Conservation (phyloP, 768 basidiomycete genomes). For the Dentipellis sp. region DNA sequence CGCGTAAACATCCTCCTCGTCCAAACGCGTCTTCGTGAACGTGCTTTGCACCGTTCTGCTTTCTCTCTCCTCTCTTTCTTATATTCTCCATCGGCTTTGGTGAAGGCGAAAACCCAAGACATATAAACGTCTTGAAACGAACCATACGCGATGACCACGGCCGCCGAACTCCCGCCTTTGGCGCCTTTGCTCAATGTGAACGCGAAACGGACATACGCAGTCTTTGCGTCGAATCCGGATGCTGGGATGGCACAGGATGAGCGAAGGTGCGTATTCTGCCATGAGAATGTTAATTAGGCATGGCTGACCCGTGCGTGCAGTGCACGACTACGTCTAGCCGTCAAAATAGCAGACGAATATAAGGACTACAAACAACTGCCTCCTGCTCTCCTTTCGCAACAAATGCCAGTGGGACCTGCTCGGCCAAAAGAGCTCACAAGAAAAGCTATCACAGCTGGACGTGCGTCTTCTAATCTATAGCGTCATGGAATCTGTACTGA, state of each 20-base stretch:
- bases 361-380: slow-evolving; percentile 80
- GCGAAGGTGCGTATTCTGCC: slow-evolving; percentile 42
- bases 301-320: slow-evolving; percentile 25
- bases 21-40: neutral
- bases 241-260: slow-evolving; percentile 59
- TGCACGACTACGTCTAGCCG: slow-evolving; percentile 62
- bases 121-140: too few species aligned
- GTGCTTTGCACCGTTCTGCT: neutral
- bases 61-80: neutral
- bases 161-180: slow-evolving; percentile 45
- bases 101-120: too few species aligned
- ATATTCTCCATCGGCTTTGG: too few species aligned
- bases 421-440: slow-evolving; percentile 47
- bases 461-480: slow-evolving; percentile 28
- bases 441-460: slow-evolving; percentile 67
- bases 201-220: slow-evolving; percentile 63
- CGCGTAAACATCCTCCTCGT: neutral
- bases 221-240: slow-evolving; percentile 60
- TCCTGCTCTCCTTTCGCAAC: slow-evolving; percentile 68
- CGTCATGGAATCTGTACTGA: neutral
- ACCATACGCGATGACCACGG: slow-evolving; percentile 23
- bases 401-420: slow-evolving; percentile 73
- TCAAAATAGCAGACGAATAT: slow-evolving; percentile 89
- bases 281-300: neutral
- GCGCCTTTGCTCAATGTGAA: slow-evolving; percentile 53